Evolutionary conservation across 768 basidiomycete species (phyloP).

Genomic region (Lepiota brunneoincarnata): DNA sequence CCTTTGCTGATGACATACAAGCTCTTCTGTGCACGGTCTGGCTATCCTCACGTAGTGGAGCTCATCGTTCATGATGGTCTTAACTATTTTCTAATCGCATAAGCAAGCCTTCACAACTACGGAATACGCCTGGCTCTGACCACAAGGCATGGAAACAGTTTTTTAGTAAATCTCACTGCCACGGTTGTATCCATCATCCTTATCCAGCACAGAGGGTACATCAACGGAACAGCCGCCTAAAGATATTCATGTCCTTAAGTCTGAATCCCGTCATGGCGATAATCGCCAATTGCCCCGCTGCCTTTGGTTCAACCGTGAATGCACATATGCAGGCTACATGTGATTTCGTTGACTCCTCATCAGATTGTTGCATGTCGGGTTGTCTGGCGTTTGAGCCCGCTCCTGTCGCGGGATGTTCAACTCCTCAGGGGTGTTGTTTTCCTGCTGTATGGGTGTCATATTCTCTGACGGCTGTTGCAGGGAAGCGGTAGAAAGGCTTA

Average conservation of each 20-base stretch:
- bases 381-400: constrained; percentile 65
- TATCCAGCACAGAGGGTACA: background rate
- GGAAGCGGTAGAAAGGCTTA: constrained; percentile 46
- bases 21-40: constrained; percentile 41
- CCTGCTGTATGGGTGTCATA: background rate
- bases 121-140: background rate
- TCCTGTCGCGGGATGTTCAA: constrained; percentile 45
- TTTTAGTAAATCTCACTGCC: constrained; percentile 66
- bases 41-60: constrained; percentile 54
- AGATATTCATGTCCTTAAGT: constrained; percentile 64
- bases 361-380: constrained; percentile 62
- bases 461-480: constrained; percentile 13
- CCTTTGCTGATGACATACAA: constrained; percentile 57
- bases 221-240: constrained; percentile 3
- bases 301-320: constrained; percentile 61
- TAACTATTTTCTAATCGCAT: constrained; percentile 73
- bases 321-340: background rate
- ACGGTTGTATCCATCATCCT: constrained; percentile 41
- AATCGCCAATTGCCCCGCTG: constrained; percentile 71
- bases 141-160: constrained; percentile 33
- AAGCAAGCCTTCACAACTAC: constrained; percentile 22
- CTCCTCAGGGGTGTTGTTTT: constrained; percentile 48
- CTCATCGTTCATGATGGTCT: constrained; percentile 73
- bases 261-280: constrained; percentile 71
- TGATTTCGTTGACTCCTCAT: background rate